A percentile compares a stretch with the other conserved stretches of the same genome.
Conservation (phyloP, 169 alveolate species). For the Eimeria praecox region DNA sequence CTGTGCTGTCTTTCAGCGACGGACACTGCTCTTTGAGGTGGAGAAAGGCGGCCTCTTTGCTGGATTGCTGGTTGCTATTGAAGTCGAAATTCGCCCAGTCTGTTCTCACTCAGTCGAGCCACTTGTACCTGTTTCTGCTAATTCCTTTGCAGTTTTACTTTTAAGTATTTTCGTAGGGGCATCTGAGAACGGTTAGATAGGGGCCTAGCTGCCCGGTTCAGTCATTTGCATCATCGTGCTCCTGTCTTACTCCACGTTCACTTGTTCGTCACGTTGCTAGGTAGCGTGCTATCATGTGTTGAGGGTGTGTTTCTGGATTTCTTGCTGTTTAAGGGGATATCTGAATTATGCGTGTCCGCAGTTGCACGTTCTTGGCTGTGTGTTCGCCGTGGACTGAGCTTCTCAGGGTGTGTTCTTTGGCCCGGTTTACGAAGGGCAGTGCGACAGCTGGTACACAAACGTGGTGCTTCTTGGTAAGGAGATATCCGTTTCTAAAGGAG, state of each 20-base stretch:
- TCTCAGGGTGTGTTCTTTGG: constrained; percentile 64
- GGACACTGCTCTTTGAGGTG: constrained; percentile 80
- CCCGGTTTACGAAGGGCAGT: constrained; percentile 76
- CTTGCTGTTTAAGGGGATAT: not conserved
- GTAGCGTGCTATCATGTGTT: not conserved
- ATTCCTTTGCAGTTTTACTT: not conserved
- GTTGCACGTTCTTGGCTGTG: not conserved
- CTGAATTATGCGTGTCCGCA: not conserved
- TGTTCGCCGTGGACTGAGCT: not conserved
- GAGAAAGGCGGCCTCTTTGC: constrained; percentile 87
- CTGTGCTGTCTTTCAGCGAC: constrained; percentile 78
- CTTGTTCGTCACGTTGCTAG: not conserved
- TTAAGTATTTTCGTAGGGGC: not conserved
- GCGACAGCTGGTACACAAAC: constrained; percentile 81
- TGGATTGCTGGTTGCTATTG: constrained; percentile 90
- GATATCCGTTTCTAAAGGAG: constrained; percentile 55
- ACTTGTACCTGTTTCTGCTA: not conserved
- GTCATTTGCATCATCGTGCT: not conserved
- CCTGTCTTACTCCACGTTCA: not conserved
- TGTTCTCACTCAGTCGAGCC: not conserved
- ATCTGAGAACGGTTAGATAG: not conserved
- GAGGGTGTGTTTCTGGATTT: not conserved
- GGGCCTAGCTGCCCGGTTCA: not conserved
- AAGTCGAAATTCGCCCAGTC: constrained; percentile 91
- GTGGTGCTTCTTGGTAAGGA: constrained; percentile 74